These are phyloP conservation scores for Mesotaenium endlicherianum DNA, from an alignment of 139 green algal genomes.

Conservation along the genomic window DNA sequence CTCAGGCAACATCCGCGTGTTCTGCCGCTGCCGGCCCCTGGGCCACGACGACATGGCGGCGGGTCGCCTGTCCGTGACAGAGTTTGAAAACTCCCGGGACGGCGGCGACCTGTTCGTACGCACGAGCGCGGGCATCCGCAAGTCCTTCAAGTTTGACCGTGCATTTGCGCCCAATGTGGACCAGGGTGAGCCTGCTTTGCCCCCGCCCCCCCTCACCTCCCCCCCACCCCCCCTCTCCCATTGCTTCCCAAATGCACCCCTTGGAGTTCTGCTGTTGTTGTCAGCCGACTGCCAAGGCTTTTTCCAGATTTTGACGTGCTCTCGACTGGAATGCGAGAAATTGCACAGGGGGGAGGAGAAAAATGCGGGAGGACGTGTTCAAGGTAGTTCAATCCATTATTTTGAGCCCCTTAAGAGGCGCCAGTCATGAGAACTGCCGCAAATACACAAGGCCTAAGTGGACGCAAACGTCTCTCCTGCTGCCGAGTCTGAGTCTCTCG, in stretches of 20 bases:
- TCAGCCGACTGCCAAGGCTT: neutral
- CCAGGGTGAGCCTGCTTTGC: conserved; percentile 54
- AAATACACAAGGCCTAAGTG: no score
- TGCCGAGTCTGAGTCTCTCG: no score
- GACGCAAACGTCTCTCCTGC: no score
- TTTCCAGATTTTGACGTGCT: neutral
- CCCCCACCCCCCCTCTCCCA: neutral
- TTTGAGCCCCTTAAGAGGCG: no score
- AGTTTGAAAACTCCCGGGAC: neutral
- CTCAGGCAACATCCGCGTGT: conserved; percentile 60
- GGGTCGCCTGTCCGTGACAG: neutral
- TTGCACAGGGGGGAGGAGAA: neutral
- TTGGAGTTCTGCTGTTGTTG: no score
- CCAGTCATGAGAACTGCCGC: no score
- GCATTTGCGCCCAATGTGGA: conserved; percentile 73
- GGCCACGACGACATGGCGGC: conserved; percentile 9
- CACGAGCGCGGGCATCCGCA: neutral
- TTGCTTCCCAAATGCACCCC: neutral
- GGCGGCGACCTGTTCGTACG: conserved; percentile 31
- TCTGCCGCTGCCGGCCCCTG: conserved; percentile 52
- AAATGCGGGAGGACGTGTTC: neutral
- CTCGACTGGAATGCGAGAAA: neutral
- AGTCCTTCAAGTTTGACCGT: conserved; percentile 72
- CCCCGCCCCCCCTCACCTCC: neutral
- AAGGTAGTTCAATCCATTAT: neutral